Evolutionary conservation across 2,329 filamentous ascomycete genomes (phyloP), one percentile per base, ranked within the genome.

Genomic region (Lachnellula subtilissima): DNA sequence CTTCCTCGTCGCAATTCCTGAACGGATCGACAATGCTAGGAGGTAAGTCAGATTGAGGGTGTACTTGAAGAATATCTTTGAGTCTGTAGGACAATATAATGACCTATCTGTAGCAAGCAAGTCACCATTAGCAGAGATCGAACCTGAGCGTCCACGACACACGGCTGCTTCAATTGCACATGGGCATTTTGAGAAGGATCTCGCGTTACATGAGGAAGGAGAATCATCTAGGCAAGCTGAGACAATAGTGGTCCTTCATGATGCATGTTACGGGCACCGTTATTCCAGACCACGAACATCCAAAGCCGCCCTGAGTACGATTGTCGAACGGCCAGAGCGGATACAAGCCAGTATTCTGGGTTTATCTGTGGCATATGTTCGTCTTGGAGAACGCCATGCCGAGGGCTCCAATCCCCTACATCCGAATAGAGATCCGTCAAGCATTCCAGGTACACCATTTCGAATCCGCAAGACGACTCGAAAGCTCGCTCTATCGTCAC

Each of bases 231-330:
- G 62, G 25, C 62, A 73, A 36, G 72, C 81, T 11, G 77, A 91
- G 58, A 91, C 91, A 0, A 74, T 95, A 4, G 91, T 97, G 48
- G 81, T 99, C 32, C 76, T 99, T 2, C 91, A 97, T 66, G 94
- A 99, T 74, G 86, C 88, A 52, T 96, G 93, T 73, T 99, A 97
- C 70, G 92, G 93, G 23, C 94, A 99, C 74, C 86, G 91, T 22
- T 99, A 86, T 72, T 90, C 92, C 11, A 82, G 94, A 46, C 91
- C 91, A 4, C 86, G 88, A 64, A 87, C 91, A 0, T 87, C 84
- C 22, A 87, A 87, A 65, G 80, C 76, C 46, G 81, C 82, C 15
- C 78, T 97, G 1, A 84, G 78, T 65, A 88, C 86, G 55, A 96
- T 99, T 62, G 92, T 99, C 49, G 94, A 99, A 74, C 82, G 94